Base-by-base conservation (phyloP, 2,329 filamentous ascomycete genomes). In the Cercospora zeae-maydis region DNA sequence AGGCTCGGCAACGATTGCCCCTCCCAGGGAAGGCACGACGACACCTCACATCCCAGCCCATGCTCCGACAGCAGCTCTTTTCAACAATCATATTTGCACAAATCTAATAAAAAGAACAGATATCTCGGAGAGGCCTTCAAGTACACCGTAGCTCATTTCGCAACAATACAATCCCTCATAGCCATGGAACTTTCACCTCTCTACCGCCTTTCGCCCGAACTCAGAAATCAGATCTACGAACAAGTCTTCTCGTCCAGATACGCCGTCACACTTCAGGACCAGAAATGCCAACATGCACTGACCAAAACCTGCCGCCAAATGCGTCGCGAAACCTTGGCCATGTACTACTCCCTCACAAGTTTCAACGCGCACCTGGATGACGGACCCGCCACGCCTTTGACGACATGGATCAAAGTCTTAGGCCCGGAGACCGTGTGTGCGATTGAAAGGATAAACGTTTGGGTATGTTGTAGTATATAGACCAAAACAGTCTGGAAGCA, bases 331-430 rank as follows among this genome's bases (percentile, higher is more conserved):
- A 65, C 66, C 1, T 31, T 70, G 9, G 31, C 49, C 1, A 69
- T 71, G 66, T 71, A 63, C 64, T 69, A 68, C 30, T 37, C 63
- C 4, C 55, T 64, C 2, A 64, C 67, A 3, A 61, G 63, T 4
- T 70, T 71, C 61, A 72, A 72, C 34, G 70, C 70, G 13, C 70
- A 72, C 45, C 63, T 71, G 14, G 70, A 71, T 39, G 69, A 71
- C 34, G 68, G 69, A 5, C 70, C 69, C 1, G 57, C 65, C 6
- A 68, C 66, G 13, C 69, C 69, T 3, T 47, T 72, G 24, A 62
- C 63, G 2, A 57, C 49, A 2, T 72, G 71, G 70, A 57, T 71
- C 0, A 54, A 60, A 27, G 39, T 42, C 4, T 45, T 71, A 0
- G 70, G 68, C 9, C 61, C 55, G 16, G 59, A 67, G 10, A 16